These are phyloP conservation scores for Royoungia palumana DNA, from an alignment of 768 basidiomycete species.

Conservation along the genomic window DNA sequence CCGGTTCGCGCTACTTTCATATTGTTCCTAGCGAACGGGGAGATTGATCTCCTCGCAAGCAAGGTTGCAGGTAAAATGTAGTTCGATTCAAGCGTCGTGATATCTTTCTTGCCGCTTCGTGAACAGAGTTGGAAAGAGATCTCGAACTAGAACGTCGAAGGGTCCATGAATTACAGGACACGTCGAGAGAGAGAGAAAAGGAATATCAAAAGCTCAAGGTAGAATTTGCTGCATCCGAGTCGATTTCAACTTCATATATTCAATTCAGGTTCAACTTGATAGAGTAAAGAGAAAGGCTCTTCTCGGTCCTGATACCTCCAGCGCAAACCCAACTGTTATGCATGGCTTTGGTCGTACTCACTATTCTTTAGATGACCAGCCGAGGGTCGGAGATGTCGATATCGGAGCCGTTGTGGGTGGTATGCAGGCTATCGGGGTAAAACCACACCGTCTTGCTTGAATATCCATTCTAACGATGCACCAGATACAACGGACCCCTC, in stretches of 20 bases:
- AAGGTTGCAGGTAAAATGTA: conserved; percentile 56
- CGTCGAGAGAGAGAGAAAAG: conserved; percentile 72
- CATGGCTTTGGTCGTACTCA: conserved; percentile 16
- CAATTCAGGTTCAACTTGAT: conserved; percentile 64
- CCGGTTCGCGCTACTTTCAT: background rate
- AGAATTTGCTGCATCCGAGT: background rate
- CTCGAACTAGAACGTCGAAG: conserved; percentile 77
- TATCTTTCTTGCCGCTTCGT: conserved; percentile 4
- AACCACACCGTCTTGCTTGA: background rate
- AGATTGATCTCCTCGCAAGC: conserved; percentile 64
- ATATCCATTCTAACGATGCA: conserved; percentile 4
- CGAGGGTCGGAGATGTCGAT: conserved; percentile 35
- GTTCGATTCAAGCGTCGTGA: background rate
- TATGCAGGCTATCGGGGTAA: conserved; percentile 65
- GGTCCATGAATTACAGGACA: conserved; percentile 69
- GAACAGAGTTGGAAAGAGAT: conserved; percentile 72
- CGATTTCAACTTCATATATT: background rate
- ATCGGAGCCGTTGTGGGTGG: conserved; percentile 57
- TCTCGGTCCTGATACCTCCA: conserved; percentile 42
- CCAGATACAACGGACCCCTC: conserved; percentile 70
- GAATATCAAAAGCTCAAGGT: conserved; percentile 89
- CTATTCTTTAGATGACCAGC: conserved; percentile 16
- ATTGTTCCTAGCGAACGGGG: conserved; percentile 66
- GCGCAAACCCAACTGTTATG: conserved; percentile 14
- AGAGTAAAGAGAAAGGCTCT: conserved; percentile 81